phyloP scores from a whole-genome alignment of 23 red algal genomes.

The Chondrus crispus region DNA sequence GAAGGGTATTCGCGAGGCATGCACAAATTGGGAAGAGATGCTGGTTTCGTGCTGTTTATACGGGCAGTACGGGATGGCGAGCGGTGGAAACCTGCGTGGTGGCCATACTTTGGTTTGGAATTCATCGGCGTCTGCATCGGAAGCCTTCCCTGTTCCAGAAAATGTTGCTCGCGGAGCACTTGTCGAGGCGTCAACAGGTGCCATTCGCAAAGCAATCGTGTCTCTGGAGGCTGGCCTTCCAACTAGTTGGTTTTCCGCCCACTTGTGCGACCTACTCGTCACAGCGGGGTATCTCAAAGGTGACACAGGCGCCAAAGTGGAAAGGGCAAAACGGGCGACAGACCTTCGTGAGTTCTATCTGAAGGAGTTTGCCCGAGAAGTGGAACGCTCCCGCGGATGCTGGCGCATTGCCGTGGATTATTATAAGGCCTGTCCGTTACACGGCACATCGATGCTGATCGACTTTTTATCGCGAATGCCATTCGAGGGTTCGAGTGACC shows the following conservation, averaged over 20 bases:
- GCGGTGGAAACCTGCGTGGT: neutral
- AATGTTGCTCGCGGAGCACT: constrained; percentile 43
- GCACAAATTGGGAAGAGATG: constrained; percentile 57
- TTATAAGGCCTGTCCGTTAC: constrained; percentile 40
- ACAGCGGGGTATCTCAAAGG: constrained; percentile 13
- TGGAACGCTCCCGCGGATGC: constrained; percentile 33
- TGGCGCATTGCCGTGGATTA: constrained; percentile 73
- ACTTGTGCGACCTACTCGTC: constrained; percentile 55
- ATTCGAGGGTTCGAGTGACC: constrained; percentile 2
- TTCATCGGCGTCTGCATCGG: neutral
- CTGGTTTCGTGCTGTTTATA: constrained; percentile 34
- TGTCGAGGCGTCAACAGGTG: constrained; percentile 40
- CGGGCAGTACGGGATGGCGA: neutral
- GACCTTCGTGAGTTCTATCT: constrained; percentile 21
- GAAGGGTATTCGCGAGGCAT: neutral
- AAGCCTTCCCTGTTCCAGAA: neutral
- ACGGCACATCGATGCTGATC: constrained; percentile 3
- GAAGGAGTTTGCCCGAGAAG: constrained; percentile 28
- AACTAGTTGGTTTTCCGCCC: constrained; percentile 47
- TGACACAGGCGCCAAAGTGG: neutral
- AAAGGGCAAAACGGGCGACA: neutral
- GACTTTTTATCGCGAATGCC: constrained; percentile 25
- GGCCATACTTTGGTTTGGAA: neutral
- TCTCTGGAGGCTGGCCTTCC: constrained; percentile 18
- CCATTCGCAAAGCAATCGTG: constrained; percentile 17